Evolutionary conservation across 331 rosid species (phyloP), one percentile per base, ranked within the genome.

Genomic region (Malus hybrid): DNA sequence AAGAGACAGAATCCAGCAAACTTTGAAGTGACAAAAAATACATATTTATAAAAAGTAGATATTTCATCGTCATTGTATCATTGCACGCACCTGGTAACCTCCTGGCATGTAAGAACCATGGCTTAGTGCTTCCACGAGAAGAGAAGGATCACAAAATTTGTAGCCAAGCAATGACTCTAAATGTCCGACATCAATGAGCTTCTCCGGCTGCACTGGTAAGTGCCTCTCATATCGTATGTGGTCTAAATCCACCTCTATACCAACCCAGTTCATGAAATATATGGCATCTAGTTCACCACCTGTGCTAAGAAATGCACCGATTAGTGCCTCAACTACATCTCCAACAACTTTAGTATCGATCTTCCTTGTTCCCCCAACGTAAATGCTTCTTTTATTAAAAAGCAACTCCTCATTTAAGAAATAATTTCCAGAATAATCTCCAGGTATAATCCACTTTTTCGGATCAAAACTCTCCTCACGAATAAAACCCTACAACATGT

Each of bases 321-420:
- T 90, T 59, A 93, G 83, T 62, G 98, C 96, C 86, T 93, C 98
- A 1, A 93, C 97, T 62, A 88, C 95, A 81, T 93, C 97, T 4
- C 93, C 96, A 78, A 93, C 71, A 46, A 71, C 67, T 79, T 91
- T 86, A 4, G 73, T 66, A 78, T 75, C 86, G 27, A 91, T 14
- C 46, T 90, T 93, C 74, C 90, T 85, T 16, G 28, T 67, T 65
- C 81, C 84, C 31, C 73, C 60, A 24, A 79, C 64, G 79, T 87
- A 88, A 28, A 83, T 19, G 50, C 73, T 88, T 14, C 42, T 69
- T 19, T 9, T 60, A 19, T 56, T 65, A 14, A 9, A 79, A 57
- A 60, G 80, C 54, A 69, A 16, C 81, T 85, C 85, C 69, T 82
- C 87, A 42, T 72, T 24, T 22, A 90, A 62, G 54, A 71, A 52